Base-by-base conservation (phyloP, 495 filamentous ascomycete species). In the Glarea lozoyensis region DNA sequence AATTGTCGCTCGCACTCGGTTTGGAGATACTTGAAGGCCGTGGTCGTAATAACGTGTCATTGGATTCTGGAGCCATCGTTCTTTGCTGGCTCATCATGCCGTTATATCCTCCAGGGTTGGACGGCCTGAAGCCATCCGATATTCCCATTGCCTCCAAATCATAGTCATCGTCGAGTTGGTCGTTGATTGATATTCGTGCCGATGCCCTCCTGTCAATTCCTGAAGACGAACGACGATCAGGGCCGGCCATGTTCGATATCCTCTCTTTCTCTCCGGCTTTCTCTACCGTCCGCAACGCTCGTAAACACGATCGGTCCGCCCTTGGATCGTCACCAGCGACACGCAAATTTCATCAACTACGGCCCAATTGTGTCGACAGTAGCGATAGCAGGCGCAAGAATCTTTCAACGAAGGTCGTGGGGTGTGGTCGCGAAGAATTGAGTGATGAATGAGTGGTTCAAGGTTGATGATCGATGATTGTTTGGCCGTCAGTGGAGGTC, bases 21-120 rank as follows among this genome's bases (percentile, higher is more conserved):
- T 77, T 77, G 11, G 62, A 47, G n/a, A 60, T 60, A 53, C 67
- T 72, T 15, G 70, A 68, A 4, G 68, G 66, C 27, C 65, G 58
- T 36, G 56, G 57, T 27, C 63, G 54, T 40, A 61, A 51, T 10
- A 27, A 45, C 21, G 30, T 34, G 20, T 32, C 52, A 10, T 55
- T 45, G 2, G 60, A 49, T 10, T 54, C 42, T 16, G 45, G 13
- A 35, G 24, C 51, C 31, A 30, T 34, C 43, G 20, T 55, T 53
- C 36, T 40, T 35, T 10, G 56, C 21, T 43, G 45, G 27, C 25
- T 47, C 18, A 12, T 36, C n/a, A n/a, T n/a, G n/a, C n/a, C n/a
- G n/a, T n/a, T n/a, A n/a, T n/a, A n/a, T n/a, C n/a, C n/a, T 16
- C n/a, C 49, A 37, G 13, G 54, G 35, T 35, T 23, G 2, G 42